Conservation (phyloP, 2,329 filamentous ascomycete species). For the Hymenoscyphus fructigenus region DNA sequence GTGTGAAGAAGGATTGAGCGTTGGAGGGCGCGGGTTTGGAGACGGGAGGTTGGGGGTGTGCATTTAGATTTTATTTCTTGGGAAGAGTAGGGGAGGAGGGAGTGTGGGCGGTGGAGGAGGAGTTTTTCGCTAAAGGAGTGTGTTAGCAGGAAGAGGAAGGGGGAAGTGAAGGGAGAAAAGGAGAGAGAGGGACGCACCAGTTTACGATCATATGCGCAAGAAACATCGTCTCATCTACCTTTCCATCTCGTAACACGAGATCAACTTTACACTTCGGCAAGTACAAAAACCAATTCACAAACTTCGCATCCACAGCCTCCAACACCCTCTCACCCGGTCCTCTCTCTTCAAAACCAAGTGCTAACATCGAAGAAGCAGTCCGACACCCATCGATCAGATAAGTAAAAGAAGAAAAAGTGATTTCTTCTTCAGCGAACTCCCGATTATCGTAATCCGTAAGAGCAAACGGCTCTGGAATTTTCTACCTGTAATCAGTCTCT, state of each 20-base stretch:
- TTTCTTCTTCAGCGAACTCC: constrained; percentile 55
- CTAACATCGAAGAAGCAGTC: constrained; percentile 56
- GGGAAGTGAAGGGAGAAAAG: neutral
- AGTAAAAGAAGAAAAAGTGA: constrained; percentile 62
- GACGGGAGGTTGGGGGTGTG: constrained; percentile 36
- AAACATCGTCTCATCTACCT: constrained; percentile 40
- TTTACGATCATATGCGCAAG: constrained; percentile 38
- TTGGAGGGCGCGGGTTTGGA: constrained; percentile 44
- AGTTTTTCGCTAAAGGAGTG: constrained; percentile 13
- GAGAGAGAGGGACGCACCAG: constrained; percentile 18
- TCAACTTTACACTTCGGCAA: constrained; percentile 41
- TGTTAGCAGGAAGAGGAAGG: neutral
- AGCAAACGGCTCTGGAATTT: constrained; percentile 45
- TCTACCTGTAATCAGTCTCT: constrained; percentile 28
- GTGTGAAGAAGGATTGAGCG: constrained; percentile 50
- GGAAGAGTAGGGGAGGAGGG: constrained; percentile 41
- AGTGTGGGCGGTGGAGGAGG: constrained; percentile 54
- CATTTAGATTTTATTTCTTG: constrained; percentile 23
- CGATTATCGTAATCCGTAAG: constrained; percentile 62
- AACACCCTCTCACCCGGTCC: constrained; percentile 43
- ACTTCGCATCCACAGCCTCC: constrained; percentile 23
- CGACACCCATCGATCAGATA: constrained; percentile 66
- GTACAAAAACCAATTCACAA: constrained; percentile 40
- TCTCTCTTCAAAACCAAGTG: constrained; percentile 41
- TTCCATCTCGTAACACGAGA: constrained; percentile 37